A percentile compares a stretch with the other conserved stretches of the same genome.
These are phyloP conservation scores for Beauveria sp. DNA, from an alignment of 2,329 filamentous ascomycete genomes.

Conservation along the genomic window DNA sequence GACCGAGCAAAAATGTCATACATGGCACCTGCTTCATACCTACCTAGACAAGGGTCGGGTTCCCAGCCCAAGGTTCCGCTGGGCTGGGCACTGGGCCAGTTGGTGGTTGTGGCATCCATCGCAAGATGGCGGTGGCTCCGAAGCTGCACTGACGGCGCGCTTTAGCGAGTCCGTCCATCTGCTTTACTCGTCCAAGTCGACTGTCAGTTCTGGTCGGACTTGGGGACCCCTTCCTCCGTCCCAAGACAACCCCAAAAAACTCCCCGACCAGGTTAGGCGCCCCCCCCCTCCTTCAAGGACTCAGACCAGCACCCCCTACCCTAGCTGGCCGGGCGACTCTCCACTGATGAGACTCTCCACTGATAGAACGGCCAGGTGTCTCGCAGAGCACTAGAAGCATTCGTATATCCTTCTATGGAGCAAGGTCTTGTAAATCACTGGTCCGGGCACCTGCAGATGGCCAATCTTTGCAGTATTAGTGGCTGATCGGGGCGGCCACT, in stretches of 20 bases:
- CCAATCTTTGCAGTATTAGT: background rate
- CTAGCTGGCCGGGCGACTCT: conserved; percentile 5
- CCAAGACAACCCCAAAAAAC: background rate
- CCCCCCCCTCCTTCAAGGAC: background rate
- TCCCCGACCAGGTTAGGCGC: background rate
- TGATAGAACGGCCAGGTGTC: background rate
- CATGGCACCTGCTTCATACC: background rate
- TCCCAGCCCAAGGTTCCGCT: background rate
- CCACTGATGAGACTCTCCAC: background rate
- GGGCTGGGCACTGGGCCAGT: background rate
- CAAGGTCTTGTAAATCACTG: background rate
- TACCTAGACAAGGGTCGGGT: background rate
- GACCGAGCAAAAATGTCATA: background rate
- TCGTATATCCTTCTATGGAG: conserved; percentile 2
- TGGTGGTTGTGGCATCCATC: background rate
- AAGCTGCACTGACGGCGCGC: background rate
- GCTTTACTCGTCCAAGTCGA: background rate
- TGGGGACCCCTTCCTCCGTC: background rate
- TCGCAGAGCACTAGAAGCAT: conserved; percentile 4
- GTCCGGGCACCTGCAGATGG: background rate
- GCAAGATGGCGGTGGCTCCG: background rate
- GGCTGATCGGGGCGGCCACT: background rate
- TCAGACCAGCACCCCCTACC: background rate
- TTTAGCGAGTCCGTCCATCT: background rate
- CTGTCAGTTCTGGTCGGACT: background rate